These are phyloP conservation scores for Xylaria telfairii DNA, from an alignment of 495 filamentous ascomycete genomes.

Conservation along the genomic window DNA sequence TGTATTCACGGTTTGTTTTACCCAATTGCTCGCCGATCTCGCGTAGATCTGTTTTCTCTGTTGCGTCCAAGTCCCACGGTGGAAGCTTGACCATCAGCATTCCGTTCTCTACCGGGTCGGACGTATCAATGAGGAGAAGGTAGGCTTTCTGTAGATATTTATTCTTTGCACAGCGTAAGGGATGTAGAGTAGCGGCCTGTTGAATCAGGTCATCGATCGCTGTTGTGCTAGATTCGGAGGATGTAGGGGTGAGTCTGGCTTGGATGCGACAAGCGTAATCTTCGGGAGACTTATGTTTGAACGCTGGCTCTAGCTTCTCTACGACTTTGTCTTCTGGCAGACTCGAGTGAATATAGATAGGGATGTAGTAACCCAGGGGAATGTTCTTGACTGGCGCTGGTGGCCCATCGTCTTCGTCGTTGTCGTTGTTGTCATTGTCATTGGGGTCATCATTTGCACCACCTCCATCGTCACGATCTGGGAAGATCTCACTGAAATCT, in stretches of 20 bases:
- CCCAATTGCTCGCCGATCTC: slow-evolving; percentile 22
- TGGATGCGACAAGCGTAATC: slow-evolving; percentile 3
- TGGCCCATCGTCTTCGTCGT: slow-evolving; percentile 4
- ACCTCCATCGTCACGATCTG: not conserved
- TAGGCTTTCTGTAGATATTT: slow-evolving; percentile 25
- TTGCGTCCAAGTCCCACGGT: slow-evolving; percentile 23
- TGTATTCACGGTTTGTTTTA: slow-evolving; percentile 9
- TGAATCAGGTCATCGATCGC: slow-evolving; percentile 19
- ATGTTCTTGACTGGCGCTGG: slow-evolving; percentile 9
- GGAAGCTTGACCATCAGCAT: slow-evolving; percentile 31
- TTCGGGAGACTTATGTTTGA: not conserved
- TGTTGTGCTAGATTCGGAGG: slow-evolving; percentile 19
- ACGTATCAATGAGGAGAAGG: slow-evolving; percentile 28
- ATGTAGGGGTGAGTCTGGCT: slow-evolving; percentile 25
- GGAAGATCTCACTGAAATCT: not conserved
- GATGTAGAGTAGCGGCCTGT: slow-evolving; percentile 27
- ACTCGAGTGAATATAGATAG: slow-evolving; percentile 12
- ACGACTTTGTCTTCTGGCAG: slow-evolving; percentile 7
- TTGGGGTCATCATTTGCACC: not conserved
- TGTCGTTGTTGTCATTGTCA: not conserved
- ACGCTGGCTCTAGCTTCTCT: slow-evolving; percentile 5
- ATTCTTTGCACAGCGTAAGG: slow-evolving; percentile 25
- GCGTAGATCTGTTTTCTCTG: slow-evolving; percentile 21
- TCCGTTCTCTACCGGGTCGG: slow-evolving; percentile 28
- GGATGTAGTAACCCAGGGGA: slow-evolving; percentile 12